Conservation (phyloP, 805 yeast species). For the Middelhovenomyces tepae region DNA sequence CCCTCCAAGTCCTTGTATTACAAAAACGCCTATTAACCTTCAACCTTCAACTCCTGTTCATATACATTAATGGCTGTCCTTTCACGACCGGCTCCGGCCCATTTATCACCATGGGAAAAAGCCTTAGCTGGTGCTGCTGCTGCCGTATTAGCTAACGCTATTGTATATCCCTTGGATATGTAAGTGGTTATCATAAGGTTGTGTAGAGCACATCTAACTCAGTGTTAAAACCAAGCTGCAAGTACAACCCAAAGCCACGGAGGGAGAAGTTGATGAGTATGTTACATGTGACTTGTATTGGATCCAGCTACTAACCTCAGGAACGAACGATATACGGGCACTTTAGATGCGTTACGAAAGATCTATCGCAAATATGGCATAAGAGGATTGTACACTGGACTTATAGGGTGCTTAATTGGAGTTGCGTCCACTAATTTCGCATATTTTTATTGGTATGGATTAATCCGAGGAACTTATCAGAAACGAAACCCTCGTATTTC, state of each 20-base stretch:
- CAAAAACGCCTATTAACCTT: neutral
- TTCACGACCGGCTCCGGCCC: no score
- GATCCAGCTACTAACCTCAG: slow-evolving; percentile 5
- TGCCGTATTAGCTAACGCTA: slow-evolving; percentile 67
- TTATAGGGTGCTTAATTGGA: slow-evolving; percentile 57
- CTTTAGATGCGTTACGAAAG: slow-evolving; percentile 53
- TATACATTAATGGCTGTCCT: slow-evolving; percentile 1
- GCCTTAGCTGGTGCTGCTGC: slow-evolving; percentile 81
- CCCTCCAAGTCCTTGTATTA: no score
- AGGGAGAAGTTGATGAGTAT: slow-evolving; percentile 6
- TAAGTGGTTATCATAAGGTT: slow-evolving; percentile 8
- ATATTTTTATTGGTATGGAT: slow-evolving; percentile 81
- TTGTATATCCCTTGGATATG: slow-evolving; percentile 74
- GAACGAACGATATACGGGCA: slow-evolving; percentile 38
- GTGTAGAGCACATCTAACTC: slow-evolving; percentile 3
- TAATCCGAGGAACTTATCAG: slow-evolving; percentile 51
- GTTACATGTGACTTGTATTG: neutral
- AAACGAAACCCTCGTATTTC: slow-evolving; percentile 26
- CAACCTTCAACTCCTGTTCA: neutral
- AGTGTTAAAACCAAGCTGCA: slow-evolving; percentile 63
- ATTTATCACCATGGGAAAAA: slow-evolving; percentile 54
- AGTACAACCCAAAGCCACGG: slow-evolving; percentile 40
- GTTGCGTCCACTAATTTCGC: slow-evolving; percentile 73
- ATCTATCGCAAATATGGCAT: slow-evolving; percentile 52
- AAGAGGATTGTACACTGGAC: slow-evolving; percentile 63